Conservation (phyloP, 768 basidiomycete species). For the Lentinula raphanica region DNA sequence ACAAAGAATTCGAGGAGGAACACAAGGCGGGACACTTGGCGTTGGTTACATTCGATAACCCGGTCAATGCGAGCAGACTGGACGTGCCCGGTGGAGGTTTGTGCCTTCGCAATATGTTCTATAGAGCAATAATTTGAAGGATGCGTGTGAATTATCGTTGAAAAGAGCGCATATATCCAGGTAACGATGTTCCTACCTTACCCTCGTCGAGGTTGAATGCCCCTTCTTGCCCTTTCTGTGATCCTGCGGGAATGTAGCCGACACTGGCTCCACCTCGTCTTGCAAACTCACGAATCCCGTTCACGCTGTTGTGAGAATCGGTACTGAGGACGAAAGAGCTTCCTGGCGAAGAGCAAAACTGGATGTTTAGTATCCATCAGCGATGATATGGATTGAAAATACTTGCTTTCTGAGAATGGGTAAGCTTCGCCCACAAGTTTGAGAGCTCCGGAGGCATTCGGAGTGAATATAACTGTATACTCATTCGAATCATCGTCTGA, state of each 20-base stretch:
- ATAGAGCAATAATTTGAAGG: neutral
- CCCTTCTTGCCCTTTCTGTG: slow-evolving; percentile 44
- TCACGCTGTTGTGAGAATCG: slow-evolving; percentile 82
- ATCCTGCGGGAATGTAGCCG: slow-evolving; percentile 59
- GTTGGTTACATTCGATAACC: slow-evolving; percentile 79
- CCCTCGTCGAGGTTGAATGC: slow-evolving; percentile 46
- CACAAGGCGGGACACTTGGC: slow-evolving; percentile 47
- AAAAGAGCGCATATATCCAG: slow-evolving; percentile 20
- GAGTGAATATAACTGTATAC: slow-evolving; percentile 78
- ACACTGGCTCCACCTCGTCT: slow-evolving; percentile 47
- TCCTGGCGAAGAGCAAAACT: slow-evolving; percentile 22
- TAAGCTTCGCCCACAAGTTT: slow-evolving; percentile 81
- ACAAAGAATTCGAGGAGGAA: neutral
- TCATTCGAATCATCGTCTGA: slow-evolving; percentile 24
- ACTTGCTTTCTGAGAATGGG: slow-evolving; percentile 53
- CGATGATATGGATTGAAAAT: slow-evolving; percentile 60
- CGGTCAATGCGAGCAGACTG: slow-evolving; percentile 70
- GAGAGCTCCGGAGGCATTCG: slow-evolving; percentile 74
- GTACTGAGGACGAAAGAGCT: slow-evolving; percentile 62
- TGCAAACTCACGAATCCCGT: slow-evolving; percentile 76
- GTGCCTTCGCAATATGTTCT: neutral
- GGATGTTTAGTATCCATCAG: slow-evolving; percentile 75
- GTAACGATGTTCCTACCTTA: slow-evolving; percentile 40
- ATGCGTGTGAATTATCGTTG: slow-evolving; percentile 16
- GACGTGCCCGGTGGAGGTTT: slow-evolving; percentile 24